Evolutionary conservation across 192 early-diverging fungal genomes (phyloP).

Genomic region (Martensiomyces pterosporus): DNA sequence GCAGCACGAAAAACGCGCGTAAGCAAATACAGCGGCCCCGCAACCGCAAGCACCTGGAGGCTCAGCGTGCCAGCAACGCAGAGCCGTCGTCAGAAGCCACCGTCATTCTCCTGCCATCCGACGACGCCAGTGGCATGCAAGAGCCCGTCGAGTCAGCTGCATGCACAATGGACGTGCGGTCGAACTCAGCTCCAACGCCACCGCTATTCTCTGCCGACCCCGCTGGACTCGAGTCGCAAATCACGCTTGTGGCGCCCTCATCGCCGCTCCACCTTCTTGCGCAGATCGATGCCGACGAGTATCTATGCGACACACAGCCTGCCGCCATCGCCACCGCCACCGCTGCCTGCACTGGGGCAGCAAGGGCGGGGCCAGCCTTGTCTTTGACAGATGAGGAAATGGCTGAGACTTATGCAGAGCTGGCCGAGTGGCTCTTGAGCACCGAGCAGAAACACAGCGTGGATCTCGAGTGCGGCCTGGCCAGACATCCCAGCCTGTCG

Average conservation of each 20-base stretch:
- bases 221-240: conserved; percentile 36
- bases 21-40: no score
- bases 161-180: no score
- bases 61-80: not conserved
- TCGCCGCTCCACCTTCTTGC: conserved; percentile 13
- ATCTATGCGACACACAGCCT: no score
- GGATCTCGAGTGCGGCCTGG: conserved; percentile 21
- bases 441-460: conserved; percentile 25
- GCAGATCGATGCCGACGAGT: conserved; percentile 10
- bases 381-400: no score
- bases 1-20: conserved; percentile 5
- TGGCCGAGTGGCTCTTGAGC: conserved; percentile 17
- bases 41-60: not conserved
- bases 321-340: no score
- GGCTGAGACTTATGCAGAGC: conserved; percentile 16
- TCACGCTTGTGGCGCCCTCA: conserved; percentile 38
- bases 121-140: conserved; percentile 7
- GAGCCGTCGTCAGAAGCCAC: conserved; percentile 43
- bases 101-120: conserved; percentile 31
- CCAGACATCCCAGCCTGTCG: conserved; percentile 46
- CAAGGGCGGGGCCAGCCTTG: no score
- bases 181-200: no score
- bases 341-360: no score
- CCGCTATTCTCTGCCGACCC: no score
- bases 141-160: conserved; percentile 1